Conservation (phyloP, 1,139 yeast species). For the Blastobotrys ciferrii region DNA sequence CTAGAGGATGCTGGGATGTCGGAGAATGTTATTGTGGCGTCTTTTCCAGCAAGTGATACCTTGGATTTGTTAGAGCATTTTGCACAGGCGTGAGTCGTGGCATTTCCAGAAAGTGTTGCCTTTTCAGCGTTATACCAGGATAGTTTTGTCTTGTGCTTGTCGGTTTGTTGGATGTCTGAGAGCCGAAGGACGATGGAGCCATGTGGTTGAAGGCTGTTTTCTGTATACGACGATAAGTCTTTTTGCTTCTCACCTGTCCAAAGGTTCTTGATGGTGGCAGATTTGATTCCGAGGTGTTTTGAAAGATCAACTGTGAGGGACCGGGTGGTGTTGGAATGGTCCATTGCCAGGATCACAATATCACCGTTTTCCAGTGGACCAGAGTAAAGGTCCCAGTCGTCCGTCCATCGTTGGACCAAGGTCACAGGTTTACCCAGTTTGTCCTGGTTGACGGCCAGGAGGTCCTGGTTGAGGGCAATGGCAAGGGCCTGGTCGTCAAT, state of each 20-base stretch:
- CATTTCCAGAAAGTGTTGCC: not conserved
- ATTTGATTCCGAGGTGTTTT: not conserved
- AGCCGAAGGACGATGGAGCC: not conserved
- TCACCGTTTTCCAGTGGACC: not conserved
- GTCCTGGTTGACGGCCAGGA: conserved; percentile 33
- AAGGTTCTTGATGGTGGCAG: not conserved
- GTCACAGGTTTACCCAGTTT: conserved; percentile 26
- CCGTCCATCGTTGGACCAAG: conserved; percentile 23
- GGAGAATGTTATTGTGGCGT: not conserved
- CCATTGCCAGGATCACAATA: not conserved
- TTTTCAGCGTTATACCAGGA: not conserved
- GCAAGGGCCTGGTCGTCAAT: conserved; percentile 26
- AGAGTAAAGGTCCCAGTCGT: conserved; percentile 11
- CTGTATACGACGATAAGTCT: not conserved
- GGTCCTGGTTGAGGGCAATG: conserved; percentile 28
- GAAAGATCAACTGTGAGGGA: not conserved
- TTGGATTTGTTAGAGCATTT: not conserved
- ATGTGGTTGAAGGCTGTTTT: not conserved
- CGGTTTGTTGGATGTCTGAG: not conserved
- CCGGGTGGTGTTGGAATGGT: not conserved
- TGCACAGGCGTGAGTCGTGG: not conserved
- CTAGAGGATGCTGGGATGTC: not conserved
- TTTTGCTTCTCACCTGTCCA: not conserved
- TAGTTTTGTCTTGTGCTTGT: not conserved
- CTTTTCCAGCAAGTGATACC: not conserved